Conservation (phyloP, 257 asterid species). For the Thymus mandschuricus region DNA sequence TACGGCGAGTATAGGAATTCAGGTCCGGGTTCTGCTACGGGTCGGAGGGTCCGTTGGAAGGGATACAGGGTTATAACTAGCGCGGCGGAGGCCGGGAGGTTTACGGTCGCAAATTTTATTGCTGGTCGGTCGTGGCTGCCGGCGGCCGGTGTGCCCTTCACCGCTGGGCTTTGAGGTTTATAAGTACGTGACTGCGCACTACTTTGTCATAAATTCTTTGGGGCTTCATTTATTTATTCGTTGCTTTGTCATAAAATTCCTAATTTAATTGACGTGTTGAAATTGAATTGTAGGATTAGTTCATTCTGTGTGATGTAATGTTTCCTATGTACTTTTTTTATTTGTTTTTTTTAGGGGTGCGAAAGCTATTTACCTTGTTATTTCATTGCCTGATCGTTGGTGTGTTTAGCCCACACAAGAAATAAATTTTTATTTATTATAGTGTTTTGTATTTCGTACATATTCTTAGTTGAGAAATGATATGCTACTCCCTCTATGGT, state of each 20-base stretch:
- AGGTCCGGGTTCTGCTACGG: conserved; percentile 67
- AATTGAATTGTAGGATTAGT: neutral
- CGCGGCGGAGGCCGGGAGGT: conserved; percentile 59
- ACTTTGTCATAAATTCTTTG: neutral
- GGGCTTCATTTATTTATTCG: neutral
- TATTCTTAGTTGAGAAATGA: too few relatives aligned
- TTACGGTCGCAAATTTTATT: conserved; percentile 54
- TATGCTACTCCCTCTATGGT: too few relatives aligned
- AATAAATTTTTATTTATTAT: neutral
- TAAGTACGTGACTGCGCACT: neutral
- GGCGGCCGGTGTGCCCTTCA: conserved; percentile 63
- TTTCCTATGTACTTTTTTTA: neutral
- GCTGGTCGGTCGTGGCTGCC: conserved; percentile 78
- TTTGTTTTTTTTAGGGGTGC: neutral
- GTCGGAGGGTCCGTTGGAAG: conserved; percentile 64
- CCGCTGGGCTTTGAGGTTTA: conserved; percentile 44
- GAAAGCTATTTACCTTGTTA: neutral
- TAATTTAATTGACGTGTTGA: neutral
- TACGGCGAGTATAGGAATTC: conserved; percentile 69
- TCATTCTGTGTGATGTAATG: neutral
- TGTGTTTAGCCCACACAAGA: conserved; percentile 1
- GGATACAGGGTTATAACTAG: conserved; percentile 67
- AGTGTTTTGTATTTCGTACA: neutral
- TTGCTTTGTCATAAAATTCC: neutral
- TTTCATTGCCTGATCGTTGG: neutral